Percentiles rank a stretch among this genome's conserved stretches.
phyloP scores from a whole-genome alignment of 176 grass and related monocot genomes.

The Cenchrus fungigraminus region DNA sequence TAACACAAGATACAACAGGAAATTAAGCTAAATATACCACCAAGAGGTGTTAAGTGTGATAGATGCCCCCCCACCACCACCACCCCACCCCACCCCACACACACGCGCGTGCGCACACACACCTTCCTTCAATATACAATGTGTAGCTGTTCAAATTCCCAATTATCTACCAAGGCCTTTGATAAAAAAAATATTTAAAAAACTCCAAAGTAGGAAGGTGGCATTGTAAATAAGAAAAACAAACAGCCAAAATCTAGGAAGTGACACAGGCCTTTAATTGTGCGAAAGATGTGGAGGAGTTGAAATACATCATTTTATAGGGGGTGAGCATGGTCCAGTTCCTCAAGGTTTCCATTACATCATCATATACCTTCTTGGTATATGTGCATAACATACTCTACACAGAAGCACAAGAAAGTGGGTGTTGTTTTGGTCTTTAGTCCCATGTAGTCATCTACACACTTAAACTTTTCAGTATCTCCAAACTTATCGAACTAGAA shows the following conservation, averaged over 20 bases:
- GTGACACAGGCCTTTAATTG: background rate
- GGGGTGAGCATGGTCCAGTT: background rate
- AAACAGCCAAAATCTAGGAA: background rate
- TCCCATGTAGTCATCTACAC: background rate
- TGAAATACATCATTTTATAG: slow-evolving; percentile 10
- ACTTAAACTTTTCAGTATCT: background rate
- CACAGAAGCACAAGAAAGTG: background rate
- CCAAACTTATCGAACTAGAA: background rate
- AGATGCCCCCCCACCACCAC: background rate
- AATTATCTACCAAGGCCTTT: background rate
- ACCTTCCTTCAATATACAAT: background rate
- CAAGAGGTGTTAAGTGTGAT: slow-evolving; percentile 1
- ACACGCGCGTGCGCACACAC: too few species aligned
- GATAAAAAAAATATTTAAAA: background rate
- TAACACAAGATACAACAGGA: slow-evolving; percentile 33
- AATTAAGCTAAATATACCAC: slow-evolving; percentile 4
- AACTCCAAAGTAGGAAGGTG: background rate
- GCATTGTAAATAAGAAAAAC: background rate
- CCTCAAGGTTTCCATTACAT: background rate
- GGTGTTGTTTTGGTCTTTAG: background rate
- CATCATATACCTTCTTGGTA: background rate
- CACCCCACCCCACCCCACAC: too few species aligned
- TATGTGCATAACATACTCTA: background rate
- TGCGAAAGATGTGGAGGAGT: background rate
- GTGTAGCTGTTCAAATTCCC: background rate